Percentiles rank a stretch among this genome's conserved stretches.
These are phyloP conservation scores for Candida qinlingensis DNA, from an alignment of 805 yeast genomes.

Conservation along the genomic window DNA sequence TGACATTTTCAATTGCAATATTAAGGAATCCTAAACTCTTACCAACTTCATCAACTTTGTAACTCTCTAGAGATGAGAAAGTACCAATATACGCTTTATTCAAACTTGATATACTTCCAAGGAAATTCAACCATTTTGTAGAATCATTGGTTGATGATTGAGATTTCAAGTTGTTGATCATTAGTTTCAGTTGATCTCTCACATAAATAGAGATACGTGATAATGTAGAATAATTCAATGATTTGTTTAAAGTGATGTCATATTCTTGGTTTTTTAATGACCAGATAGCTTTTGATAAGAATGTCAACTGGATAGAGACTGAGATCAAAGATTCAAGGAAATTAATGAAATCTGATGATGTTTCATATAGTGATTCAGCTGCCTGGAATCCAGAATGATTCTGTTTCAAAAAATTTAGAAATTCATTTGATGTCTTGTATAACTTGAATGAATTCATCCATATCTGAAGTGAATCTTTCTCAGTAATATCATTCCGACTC, in stretches of 20 bases:
- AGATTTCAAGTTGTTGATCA: conserved; percentile 7
- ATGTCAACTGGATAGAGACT: conserved; percentile 26
- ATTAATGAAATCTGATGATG: conserved; percentile 4
- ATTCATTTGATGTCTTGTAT: conserved; percentile 16
- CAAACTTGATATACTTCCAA: conserved; percentile 28
- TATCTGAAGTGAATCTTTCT: conserved; percentile 4
- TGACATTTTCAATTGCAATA: conserved; percentile 29
- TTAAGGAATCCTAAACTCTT: conserved; percentile 41
- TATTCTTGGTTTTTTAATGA: conserved; percentile 18
- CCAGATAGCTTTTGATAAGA: conserved; percentile 26
- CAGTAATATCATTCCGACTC: background rate
- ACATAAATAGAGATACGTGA: conserved; percentile 40
- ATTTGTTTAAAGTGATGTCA: conserved; percentile 19
- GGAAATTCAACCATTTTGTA: conserved; percentile 7
- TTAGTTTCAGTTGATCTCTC: conserved; percentile 29
- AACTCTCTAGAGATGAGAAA: conserved; percentile 40
- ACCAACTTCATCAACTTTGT: conserved; percentile 40
- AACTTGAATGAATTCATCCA: conserved; percentile 19
- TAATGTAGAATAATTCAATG: conserved; percentile 33
- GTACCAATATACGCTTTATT: conserved; percentile 39
- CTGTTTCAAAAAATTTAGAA: conserved; percentile 10
- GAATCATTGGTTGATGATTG: background rate
- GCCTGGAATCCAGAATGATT: background rate
- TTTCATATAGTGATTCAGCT: conserved; percentile 6
- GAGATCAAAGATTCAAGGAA: conserved; percentile 11